Conservation (phyloP, 306 rosid genomes). For the Pyrus bretschneideri region DNA sequence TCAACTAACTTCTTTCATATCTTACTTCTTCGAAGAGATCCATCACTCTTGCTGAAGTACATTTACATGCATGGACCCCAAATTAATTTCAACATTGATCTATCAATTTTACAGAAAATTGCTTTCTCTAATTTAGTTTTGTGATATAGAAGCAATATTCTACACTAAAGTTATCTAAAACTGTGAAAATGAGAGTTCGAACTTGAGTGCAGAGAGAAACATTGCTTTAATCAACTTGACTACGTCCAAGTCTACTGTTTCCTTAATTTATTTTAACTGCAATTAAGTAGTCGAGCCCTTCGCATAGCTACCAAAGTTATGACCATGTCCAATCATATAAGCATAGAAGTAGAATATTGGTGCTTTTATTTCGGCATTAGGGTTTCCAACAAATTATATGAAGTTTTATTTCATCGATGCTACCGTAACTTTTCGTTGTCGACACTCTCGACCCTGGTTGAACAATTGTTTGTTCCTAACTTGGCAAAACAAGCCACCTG, state of each 20-base stretch:
- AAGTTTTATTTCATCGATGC: background rate
- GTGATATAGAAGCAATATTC: no score
- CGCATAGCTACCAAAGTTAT: background rate
- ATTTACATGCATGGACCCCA: background rate
- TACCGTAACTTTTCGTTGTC: background rate
- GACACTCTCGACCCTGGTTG: background rate
- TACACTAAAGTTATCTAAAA: no score
- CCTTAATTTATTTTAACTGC: background rate
- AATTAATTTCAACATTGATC: background rate
- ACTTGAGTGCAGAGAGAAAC: background rate
- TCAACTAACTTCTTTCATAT: background rate
- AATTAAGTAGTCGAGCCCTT: background rate
- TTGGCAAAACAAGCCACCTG: background rate
- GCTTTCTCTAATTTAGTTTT: no score
- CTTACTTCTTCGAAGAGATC: background rate
- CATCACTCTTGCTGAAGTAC: background rate
- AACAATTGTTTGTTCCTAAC: background rate
- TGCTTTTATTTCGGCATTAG: background rate
- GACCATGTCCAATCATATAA: background rate
- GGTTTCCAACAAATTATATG: background rate
- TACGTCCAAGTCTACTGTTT: background rate
- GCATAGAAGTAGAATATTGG: background rate
- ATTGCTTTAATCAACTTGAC: background rate
- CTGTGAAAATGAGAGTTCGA: no score
- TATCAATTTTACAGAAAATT: background rate